phyloP scores from a whole-genome alignment of 2,329 filamentous ascomycete species.

The Lachnellula arida region DNA sequence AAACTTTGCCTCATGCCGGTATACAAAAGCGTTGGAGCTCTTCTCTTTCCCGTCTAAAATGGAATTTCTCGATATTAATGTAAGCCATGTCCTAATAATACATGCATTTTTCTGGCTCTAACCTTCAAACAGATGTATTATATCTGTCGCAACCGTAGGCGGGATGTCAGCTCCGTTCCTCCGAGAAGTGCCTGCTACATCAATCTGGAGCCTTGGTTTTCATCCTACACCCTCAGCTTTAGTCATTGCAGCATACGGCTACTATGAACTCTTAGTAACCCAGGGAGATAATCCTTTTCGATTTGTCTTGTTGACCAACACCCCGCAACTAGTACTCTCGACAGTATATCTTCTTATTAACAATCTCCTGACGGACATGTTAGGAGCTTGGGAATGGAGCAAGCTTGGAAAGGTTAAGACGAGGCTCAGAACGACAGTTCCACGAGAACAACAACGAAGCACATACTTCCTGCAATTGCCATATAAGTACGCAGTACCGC shows the following conservation, averaged over 20 bases:
- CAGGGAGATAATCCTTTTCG: neutral
- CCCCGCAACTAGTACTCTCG: neutral
- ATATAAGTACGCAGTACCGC: neutral
- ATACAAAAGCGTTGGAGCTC: no score
- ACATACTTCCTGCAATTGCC: slow-evolving; percentile 3
- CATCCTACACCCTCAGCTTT: no score
- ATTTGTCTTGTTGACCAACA: neutral
- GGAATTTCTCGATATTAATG: no score
- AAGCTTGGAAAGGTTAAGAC: neutral
- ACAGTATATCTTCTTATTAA: neutral
- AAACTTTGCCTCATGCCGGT: no score
- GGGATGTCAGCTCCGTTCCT: no score
- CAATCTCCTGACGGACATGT: neutral
- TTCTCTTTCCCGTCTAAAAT: no score
- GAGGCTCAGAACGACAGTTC: neutral
- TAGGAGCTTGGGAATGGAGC: neutral
- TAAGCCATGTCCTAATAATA: no score
- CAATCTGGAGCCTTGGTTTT: neutral
- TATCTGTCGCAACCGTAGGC: neutral
- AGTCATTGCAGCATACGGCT: no score
- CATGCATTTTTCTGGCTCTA: no score
- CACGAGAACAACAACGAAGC: neutral
- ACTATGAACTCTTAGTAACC: neutral
- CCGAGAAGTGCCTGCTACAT: no score
- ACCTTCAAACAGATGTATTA: no score